phyloP scores from a whole-genome alignment of 768 basidiomycete species.

The Naganishia antarctica region DNA sequence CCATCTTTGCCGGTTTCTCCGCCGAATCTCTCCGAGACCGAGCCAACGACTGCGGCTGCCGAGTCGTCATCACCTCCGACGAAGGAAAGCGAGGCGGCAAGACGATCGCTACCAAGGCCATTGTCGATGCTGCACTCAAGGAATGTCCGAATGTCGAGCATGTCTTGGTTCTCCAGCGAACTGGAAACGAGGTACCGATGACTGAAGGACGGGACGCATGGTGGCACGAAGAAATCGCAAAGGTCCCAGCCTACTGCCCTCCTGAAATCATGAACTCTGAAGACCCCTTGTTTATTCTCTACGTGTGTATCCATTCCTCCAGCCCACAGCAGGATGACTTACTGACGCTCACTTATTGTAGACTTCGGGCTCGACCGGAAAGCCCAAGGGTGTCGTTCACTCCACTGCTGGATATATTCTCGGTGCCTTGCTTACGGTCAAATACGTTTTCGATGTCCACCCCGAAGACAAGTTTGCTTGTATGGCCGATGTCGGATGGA shows the following conservation, averaged over 20 bases:
- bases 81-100: slow-evolving; percentile 93
- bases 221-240: slow-evolving; percentile 90
- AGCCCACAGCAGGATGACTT: neutral
- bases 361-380: slow-evolving; percentile 92
- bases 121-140: slow-evolving; percentile 85
- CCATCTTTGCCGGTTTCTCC: slow-evolving; percentile 95
- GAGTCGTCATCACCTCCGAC: slow-evolving; percentile 91
- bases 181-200: slow-evolving; percentile 76
- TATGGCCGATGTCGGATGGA: slow-evolving; percentile 99
- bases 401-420: slow-evolving; percentile 67
- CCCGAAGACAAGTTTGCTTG: slow-evolving; percentile 93
- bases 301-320: slow-evolving; percentile 58
- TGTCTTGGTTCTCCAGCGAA: slow-evolving; percentile 80
- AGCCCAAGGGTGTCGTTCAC: slow-evolving; percentile 91
- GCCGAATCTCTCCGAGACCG: slow-evolving; percentile 91
- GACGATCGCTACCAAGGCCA: slow-evolving; percentile 63
- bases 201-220: slow-evolving; percentile 79
- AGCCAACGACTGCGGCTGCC: slow-evolving; percentile 76
- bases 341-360: slow-evolving; percentile 44
- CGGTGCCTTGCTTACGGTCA: slow-evolving; percentile 82
- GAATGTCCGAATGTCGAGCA: slow-evolving; percentile 81
- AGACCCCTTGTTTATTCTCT: slow-evolving; percentile 97
- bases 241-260: slow-evolving; percentile 81
- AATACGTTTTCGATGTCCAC: slow-evolving; percentile 97
- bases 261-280: slow-evolving; percentile 83